A percentile compares a stretch with the other conserved stretches of the same genome.
phyloP scores from a whole-genome alignment of 1,284 basidiomycete genomes.

The Cutaneotrichosporon mucoides region DNA sequence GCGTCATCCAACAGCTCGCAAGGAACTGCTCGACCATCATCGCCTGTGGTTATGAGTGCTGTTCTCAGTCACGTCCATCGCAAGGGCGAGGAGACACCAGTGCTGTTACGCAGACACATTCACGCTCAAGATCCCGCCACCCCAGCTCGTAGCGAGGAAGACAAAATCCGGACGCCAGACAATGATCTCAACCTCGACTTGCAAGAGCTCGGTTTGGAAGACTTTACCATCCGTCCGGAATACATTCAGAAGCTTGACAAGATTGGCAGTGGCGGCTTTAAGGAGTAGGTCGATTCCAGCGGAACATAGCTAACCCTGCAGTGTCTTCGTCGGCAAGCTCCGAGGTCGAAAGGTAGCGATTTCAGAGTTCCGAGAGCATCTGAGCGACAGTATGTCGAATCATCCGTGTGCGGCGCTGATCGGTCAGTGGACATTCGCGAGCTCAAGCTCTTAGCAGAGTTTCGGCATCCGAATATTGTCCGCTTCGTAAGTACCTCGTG shows the following conservation, averaged over 20 bases:
- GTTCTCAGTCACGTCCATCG: constrained; percentile 58
- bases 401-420: not conserved
- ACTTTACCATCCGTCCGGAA: constrained; percentile 88
- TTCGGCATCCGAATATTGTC: constrained; percentile 96
- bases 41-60: constrained; percentile 35
- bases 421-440: constrained; percentile 96
- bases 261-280: constrained; percentile 98
- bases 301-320: constrained; percentile 13
- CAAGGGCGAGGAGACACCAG: constrained; percentile 45
- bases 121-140: constrained; percentile 46
- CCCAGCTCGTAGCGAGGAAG: constrained; percentile 40
- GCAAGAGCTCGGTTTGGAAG: constrained; percentile 84
- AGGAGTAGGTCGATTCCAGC: constrained; percentile 58
- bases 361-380: constrained; percentile 89
- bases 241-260: constrained; percentile 90
- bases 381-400: constrained; percentile 69
- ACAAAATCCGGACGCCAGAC: constrained; percentile 53
- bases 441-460: constrained; percentile 88
- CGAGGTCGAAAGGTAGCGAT: constrained; percentile 84
- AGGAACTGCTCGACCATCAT: constrained; percentile 23
- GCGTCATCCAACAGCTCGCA: constrained; percentile 33
- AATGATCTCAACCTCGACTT: constrained; percentile 87
- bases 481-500: constrained; percentile 68
- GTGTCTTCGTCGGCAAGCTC: constrained; percentile 84
- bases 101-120: constrained; percentile 44